Evolutionary conservation across 768 basidiomycete species (phyloP), one percentile per base, ranked within the genome.

Genomic region (Leccinum uliginosum): DNA sequence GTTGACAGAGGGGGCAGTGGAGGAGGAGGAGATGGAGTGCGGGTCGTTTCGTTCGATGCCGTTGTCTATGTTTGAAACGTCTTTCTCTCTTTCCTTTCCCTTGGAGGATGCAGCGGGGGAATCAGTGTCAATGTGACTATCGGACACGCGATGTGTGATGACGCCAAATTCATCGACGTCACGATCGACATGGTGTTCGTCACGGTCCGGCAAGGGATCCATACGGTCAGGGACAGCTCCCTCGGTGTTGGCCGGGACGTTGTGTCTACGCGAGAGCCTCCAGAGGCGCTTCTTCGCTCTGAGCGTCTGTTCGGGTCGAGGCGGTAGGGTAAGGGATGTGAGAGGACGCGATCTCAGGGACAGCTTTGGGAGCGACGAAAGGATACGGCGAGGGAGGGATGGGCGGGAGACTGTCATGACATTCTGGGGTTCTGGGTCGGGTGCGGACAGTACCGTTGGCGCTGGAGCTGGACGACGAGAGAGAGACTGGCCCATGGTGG

Each of bases 11-110:
- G 27, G 34, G 35, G 55, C 26, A 30, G 56, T 50, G 14, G 68
- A 72, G 15, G 64, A 64, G 49, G 70, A 67, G 15, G 67, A 47
- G 35, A 53, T 7, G 38, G 50, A 55, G 10, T 14, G 12, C 5
- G 27, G 9, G 44, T 50, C 40, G 44, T 60, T 32, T 24, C 47
- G 47, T n/a, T 54, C 44, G 19, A 45, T 21, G 35, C 40, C 53
- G 52, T 57, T 58, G 40, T 59, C 56, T 10, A 53, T 14, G 50
- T 55, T 52, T 23, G 40, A 6, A 32, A 52, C 24, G 19, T 69
- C 72, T 19, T 53, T 62, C 58, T 63, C 71, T 62, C 73, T 75
- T 57, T 71, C 74, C 58, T 77, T 75, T 55, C 73, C 75, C 62
- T 77, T 76, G 30, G 60, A 52, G 53, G 60, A 59, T 29, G 58